phyloP scores from a whole-genome alignment of 352 stramenopile species.

The Pythium apleroticum region DNA sequence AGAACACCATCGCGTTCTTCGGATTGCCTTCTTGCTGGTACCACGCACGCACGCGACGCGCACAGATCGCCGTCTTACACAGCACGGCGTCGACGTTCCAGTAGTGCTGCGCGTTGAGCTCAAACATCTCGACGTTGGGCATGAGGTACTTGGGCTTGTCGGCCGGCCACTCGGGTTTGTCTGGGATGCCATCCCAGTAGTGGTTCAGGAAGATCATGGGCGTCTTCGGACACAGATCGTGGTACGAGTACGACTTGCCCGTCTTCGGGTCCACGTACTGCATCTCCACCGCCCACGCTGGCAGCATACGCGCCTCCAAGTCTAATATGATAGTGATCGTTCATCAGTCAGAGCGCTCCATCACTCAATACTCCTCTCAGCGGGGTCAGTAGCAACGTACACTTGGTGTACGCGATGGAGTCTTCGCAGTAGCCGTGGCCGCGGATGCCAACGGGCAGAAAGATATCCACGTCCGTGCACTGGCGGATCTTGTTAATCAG shows the following conservation, averaged over 20 bases:
- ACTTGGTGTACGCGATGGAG: conserved; percentile 58
- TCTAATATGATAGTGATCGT: conserved; percentile 8
- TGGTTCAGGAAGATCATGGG: conserved; percentile 37
- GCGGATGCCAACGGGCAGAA: conserved; percentile 45
- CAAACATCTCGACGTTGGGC: conserved; percentile 43
- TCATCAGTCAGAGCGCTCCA: background rate
- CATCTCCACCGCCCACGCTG: conserved; percentile 42
- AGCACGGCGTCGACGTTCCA: conserved; percentile 51
- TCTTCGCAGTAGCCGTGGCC: conserved; percentile 73
- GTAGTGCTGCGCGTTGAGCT: conserved; percentile 43
- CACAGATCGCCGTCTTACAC: conserved; percentile 53
- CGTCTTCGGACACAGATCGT: conserved; percentile 39
- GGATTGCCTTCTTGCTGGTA: conserved; percentile 59
- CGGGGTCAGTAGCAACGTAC: conserved; percentile 33
- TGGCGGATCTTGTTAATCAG: conserved; percentile 43
- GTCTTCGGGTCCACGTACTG: conserved; percentile 42
- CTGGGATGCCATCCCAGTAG: conserved; percentile 30
- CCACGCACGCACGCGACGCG: conserved; percentile 42
- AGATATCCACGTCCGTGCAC: conserved; percentile 71
- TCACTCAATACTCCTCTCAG: background rate
- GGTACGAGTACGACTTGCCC: conserved; percentile 46
- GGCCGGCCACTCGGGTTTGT: conserved; percentile 23
- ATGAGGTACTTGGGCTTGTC: conserved; percentile 29
- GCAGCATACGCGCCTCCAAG: conserved; percentile 42
- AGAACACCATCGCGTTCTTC: conserved; percentile 45